Base-by-base conservation (phyloP, 495 filamentous ascomycete species). In the Podospora tetraspora region DNA sequence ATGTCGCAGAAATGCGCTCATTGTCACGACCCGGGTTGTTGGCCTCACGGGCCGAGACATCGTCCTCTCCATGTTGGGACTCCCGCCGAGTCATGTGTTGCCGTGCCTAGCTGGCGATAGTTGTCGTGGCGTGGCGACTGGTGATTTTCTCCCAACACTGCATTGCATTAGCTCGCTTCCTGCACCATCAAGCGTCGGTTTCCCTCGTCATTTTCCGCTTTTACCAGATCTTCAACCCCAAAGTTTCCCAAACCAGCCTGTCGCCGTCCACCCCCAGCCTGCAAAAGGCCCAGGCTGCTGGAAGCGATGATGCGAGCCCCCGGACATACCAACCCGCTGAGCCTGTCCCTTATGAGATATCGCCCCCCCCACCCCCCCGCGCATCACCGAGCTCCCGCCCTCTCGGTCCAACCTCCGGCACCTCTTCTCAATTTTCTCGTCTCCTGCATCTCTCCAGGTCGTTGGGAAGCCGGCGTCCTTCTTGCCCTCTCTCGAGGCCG, bases 131-230 rank as follows among this genome's bases (percentile, higher is more conserved):
- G 37, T 3, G 57, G 24, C 67, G 62, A 56, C 65, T 58, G 23
- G 57, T 59, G 57, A 58, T 52, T 61, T 29, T 57, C 58, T 22
- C 52, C 57, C 29, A 61, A 59, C 65, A 61, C 60, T 61, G 34
- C 58, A 60, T 61, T 61, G 65, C 67, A 66, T 69, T 69, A 61
- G 27, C n/a, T 43, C 34, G 16, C 30, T 37, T 21, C 62, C 21
- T 37, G 21, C 62, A 37, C 37, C 21, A 2, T n/a, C 29, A 37
- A 64, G 34, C 32, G 30, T 64, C 23, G 60, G 19, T 23, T 23
- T 34, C 16, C 22, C 21, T 6, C 43, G 43, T n/a, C 43, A 16
- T 12, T 13, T 59, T 59, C 58, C 13, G n/a, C n/a, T 34, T 61
- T 27, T 25, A 61, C 59, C 19, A 58, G 30, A 59, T 66, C 58